phyloP scores from a whole-genome alignment of 116 monocot genomes.

The Iris pallida region DNA sequence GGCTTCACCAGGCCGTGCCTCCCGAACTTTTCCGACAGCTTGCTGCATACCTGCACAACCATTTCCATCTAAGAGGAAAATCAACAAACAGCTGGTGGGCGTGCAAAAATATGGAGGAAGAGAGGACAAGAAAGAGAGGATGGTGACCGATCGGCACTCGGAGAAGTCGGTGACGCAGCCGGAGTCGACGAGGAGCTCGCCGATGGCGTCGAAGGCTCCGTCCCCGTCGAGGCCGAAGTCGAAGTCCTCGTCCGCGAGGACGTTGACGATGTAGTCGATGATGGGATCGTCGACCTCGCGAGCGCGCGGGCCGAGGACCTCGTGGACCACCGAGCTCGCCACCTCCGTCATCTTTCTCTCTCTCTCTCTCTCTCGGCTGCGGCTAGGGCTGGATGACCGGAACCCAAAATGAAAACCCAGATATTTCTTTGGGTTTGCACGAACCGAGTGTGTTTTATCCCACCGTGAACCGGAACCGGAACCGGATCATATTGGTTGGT shows the following conservation, averaged over 20 bases:
- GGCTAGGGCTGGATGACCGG: not conserved
- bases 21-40: constrained; percentile 80
- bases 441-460: too few species aligned
- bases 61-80: not conserved
- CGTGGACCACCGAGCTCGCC: constrained; percentile 74
- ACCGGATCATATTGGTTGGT: too few species aligned
- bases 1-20: constrained; percentile 83
- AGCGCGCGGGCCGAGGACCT: constrained; percentile 54
- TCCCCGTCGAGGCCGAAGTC: constrained; percentile 93
- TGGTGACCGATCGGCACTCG: constrained; percentile 65
- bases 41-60: constrained; percentile 60
- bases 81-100: not conserved
- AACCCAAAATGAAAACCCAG: not conserved
- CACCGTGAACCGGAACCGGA: too few species aligned
- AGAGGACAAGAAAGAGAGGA: not conserved
- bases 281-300: constrained; percentile 82
- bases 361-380: not conserved
- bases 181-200: constrained; percentile 89
- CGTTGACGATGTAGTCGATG: constrained; percentile 93
- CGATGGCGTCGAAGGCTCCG: constrained; percentile 84
- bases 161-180: constrained; percentile 64
- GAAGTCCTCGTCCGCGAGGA: constrained; percentile 99
- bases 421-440: too few species aligned
- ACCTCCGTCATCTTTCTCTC: constrained; percentile 46
- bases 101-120: not conserved